phyloP scores from a whole-genome alignment of 768 basidiomycete species.

The Lactarius indigo region DNA sequence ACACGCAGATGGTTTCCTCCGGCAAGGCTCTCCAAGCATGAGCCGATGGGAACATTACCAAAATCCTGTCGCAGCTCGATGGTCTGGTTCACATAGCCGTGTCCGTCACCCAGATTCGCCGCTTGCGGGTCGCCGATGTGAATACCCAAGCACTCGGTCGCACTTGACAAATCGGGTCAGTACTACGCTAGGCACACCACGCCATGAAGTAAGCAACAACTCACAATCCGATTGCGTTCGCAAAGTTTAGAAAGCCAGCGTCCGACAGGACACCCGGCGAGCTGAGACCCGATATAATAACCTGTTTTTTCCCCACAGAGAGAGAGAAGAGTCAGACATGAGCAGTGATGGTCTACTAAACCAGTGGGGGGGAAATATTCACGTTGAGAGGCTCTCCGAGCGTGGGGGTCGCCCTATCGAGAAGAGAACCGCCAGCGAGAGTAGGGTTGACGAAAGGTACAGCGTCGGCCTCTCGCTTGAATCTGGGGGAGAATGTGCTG shows the following conservation, averaged over 20 bases:
- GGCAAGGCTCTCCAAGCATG: slow-evolving; percentile 38
- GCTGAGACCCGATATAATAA: slow-evolving; percentile 24
- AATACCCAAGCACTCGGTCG: slow-evolving; percentile 31
- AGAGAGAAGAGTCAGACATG: neutral
- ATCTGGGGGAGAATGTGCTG: neutral
- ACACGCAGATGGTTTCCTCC: slow-evolving; percentile 26
- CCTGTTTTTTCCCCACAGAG: neutral
- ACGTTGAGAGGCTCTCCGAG: slow-evolving; percentile 27
- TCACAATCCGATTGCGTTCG: slow-evolving; percentile 23
- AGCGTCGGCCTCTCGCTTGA: neutral
- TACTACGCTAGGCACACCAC: neutral
- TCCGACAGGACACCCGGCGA: slow-evolving; percentile 18
- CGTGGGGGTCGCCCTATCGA: neutral
- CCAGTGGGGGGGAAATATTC: neutral
- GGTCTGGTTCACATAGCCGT: slow-evolving; percentile 43
- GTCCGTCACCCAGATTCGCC: slow-evolving; percentile 48
- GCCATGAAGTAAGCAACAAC: neutral
- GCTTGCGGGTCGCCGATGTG: slow-evolving; percentile 38
- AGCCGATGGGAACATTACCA: slow-evolving; percentile 36
- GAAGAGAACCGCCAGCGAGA: neutral
- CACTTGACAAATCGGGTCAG: slow-evolving; percentile 13
- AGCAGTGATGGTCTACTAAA: neutral
- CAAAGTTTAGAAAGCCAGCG: slow-evolving; percentile 21
- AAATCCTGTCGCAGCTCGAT: slow-evolving; percentile 45
- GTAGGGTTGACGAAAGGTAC: neutral